Conservation (phyloP, 495 filamentous ascomycete genomes). For the Aspergillus leporis region DNA sequence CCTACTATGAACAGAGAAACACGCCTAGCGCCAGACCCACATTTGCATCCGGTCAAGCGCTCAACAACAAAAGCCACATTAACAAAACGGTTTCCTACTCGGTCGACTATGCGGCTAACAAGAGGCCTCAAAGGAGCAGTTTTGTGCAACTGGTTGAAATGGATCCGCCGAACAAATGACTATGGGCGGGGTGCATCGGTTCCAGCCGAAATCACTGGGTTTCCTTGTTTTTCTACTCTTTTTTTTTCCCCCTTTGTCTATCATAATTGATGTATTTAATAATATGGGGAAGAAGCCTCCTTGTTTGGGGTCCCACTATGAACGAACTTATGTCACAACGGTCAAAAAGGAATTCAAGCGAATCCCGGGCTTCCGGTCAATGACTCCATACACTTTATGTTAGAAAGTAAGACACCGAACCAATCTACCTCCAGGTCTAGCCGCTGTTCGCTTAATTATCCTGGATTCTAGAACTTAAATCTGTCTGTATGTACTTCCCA, state of each 20-base stretch:
- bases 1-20: constrained; percentile 8
- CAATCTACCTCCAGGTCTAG: no score
- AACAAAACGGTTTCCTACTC: constrained; percentile 19
- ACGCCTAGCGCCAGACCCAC: not conserved
- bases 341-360: not conserved
- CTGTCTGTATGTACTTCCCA: no score
- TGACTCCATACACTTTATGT: no score
- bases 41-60: not conserved
- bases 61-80: constrained; percentile 13
- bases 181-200: not conserved
- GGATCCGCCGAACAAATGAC: constrained; percentile 56
- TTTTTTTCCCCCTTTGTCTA: not conserved
- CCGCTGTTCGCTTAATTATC: no score
- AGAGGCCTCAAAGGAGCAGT: constrained; percentile 6
- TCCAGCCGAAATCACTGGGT: not conserved
- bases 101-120: constrained; percentile 13
- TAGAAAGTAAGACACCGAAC: no score
- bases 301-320: not conserved
- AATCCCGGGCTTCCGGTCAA: not conserved
- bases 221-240: not conserved
- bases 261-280: not conserved
- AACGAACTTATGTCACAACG: not conserved
- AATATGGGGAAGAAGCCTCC: not conserved
- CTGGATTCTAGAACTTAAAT: no score
- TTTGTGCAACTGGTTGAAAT: constrained; percentile 19